Percentiles rank a stretch among this genome's conserved stretches.
Evolutionary conservation across 2,329 filamentous ascomycete species (phyloP).

Genomic region (Neofusicoccum cordaticola): DNA sequence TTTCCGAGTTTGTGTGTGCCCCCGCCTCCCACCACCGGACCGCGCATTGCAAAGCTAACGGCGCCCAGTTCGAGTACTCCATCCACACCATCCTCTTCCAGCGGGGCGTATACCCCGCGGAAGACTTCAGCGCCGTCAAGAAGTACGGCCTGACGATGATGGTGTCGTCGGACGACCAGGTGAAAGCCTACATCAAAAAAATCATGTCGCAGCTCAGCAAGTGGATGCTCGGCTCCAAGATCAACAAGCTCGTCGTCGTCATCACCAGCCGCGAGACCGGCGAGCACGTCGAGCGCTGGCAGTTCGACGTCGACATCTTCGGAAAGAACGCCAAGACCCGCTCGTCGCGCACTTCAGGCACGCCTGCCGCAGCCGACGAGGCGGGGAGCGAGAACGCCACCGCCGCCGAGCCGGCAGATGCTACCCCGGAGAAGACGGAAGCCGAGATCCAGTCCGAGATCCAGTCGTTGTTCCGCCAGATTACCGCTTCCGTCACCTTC

Average conservation of each 20-base stretch:
- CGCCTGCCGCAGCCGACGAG: conserved; percentile 22
- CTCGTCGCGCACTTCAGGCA: background rate
- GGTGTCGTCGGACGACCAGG: conserved; percentile 92
- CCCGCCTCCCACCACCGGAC: background rate
- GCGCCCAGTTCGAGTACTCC: conserved; percentile 81
- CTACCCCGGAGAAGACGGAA: conserved; percentile 73
- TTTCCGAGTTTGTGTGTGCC: conserved; percentile 86
- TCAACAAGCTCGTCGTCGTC: conserved; percentile 93
- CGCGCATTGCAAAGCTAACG: conserved; percentile 19
- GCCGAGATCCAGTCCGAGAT: conserved; percentile 94
- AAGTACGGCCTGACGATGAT: conserved; percentile 99
- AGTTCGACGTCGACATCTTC: conserved; percentile 72
- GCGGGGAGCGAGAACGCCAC: conserved; percentile 68
- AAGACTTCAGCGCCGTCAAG: conserved; percentile 96
- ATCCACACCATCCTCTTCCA: conserved; percentile 98
- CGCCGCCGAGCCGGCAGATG: background rate
- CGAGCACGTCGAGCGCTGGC: conserved; percentile 94
- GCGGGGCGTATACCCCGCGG: conserved; percentile 77
- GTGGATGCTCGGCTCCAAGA: conserved; percentile 97
- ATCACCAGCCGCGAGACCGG: conserved; percentile 97
- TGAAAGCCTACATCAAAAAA: conserved; percentile 98
- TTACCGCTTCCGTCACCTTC: conserved; percentile 96
- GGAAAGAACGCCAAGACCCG: conserved; percentile 1
- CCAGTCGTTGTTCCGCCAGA: conserved; percentile 94
- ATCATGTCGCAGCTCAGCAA: conserved; percentile 97